Conservation (phyloP, 257 asterid genomes). For the Handroanthus guayacan region DNA sequence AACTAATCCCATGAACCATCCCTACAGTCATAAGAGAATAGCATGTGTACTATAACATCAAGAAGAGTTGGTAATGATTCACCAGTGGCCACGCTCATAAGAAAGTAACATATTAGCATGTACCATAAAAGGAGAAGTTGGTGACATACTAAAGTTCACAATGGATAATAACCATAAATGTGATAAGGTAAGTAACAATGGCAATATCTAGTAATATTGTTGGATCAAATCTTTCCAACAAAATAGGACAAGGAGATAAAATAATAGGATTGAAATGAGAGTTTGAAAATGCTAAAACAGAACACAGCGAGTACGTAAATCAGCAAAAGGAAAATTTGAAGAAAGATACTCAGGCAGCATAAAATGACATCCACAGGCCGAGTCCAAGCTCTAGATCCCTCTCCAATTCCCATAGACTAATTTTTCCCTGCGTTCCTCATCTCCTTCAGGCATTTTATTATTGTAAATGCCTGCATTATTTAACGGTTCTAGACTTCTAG, state of each 20-base stretch:
- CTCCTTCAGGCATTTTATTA: background rate
- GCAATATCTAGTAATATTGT: background rate
- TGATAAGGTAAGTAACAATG: background rate
- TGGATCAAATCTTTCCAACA: background rate
- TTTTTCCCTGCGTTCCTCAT: background rate
- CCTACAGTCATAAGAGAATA: background rate
- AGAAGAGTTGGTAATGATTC: too few relatives aligned
- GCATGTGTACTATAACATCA: too few relatives aligned
- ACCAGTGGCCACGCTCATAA: too few relatives aligned
- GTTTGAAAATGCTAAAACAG: background rate
- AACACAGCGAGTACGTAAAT: background rate
- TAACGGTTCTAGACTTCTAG: background rate
- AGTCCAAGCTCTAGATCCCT: background rate
- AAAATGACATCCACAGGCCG: background rate
- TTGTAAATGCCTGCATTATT: background rate
- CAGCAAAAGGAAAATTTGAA: background rate
- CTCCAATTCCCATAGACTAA: background rate
- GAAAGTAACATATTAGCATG: background rate
- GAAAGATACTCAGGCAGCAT: slow-evolving; percentile 1
- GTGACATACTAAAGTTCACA: background rate
- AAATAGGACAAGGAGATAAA: background rate
- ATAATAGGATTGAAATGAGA: background rate
- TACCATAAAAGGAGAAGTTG: background rate
- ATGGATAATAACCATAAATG: background rate
- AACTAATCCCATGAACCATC: slow-evolving; percentile 10